phyloP scores from a whole-genome alignment of 2,329 filamentous ascomycete species.

The Colletotrichum siamense region DNA sequence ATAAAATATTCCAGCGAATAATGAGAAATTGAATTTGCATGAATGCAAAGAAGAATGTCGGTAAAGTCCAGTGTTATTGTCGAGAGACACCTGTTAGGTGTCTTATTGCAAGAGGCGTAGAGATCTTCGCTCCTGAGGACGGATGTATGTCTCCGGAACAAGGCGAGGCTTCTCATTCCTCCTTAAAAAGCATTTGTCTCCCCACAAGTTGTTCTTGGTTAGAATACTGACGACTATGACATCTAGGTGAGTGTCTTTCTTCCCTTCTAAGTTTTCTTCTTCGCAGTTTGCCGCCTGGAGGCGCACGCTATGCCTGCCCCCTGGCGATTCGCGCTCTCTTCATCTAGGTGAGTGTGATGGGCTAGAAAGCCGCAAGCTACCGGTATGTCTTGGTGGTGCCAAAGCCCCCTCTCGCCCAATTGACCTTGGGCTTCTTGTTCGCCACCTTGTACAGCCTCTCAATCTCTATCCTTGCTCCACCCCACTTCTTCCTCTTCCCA shows the following conservation, averaged over 20 bases:
- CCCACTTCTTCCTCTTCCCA: conserved; percentile 42
- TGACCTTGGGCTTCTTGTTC: background rate
- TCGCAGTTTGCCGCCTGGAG: no score
- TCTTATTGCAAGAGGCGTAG: no score
- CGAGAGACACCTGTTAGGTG: background rate
- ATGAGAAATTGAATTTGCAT: background rate
- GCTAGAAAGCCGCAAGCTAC: background rate
- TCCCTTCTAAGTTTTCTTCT: no score
- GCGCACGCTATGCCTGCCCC: no score
- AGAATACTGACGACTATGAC: background rate
- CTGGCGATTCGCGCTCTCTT: no score
- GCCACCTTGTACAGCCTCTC: background rate
- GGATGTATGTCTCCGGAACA: no score
- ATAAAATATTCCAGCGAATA: background rate
- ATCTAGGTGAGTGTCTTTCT: background rate
- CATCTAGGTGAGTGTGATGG: background rate
- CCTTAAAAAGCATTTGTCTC: background rate
- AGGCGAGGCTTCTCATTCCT: background rate
- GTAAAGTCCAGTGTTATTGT: background rate
- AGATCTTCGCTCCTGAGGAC: no score
- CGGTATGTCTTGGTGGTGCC: background rate
- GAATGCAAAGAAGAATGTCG: background rate
- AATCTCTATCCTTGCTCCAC: conserved; percentile 31
- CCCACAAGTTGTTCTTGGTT: background rate
- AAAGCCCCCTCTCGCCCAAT: background rate